These are phyloP conservation scores for Westerdykella sp. DNA, from an alignment of 2,329 filamentous ascomycete species.

Conservation along the genomic window DNA sequence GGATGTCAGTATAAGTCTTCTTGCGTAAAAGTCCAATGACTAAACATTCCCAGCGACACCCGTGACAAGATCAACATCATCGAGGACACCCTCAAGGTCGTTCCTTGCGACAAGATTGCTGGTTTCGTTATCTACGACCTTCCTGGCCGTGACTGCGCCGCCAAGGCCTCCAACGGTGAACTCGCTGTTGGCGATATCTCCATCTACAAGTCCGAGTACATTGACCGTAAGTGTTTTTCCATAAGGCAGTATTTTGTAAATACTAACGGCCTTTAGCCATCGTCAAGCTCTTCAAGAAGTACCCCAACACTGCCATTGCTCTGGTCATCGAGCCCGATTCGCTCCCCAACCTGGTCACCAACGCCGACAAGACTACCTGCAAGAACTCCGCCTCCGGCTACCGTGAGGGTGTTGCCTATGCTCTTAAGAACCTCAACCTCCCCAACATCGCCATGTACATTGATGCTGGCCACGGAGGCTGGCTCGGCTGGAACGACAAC, in stretches of 20 bases:
- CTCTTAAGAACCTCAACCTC: constrained; percentile 52
- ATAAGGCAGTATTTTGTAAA: too few relatives aligned
- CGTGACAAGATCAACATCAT: constrained; percentile 46
- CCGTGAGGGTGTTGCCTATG: constrained; percentile 53
- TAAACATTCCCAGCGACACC: constrained; percentile 41
- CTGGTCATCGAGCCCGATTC: constrained; percentile 55
- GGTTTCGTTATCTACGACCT: constrained; percentile 59
- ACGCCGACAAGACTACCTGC: constrained; percentile 50
- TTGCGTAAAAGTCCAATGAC: not conserved
- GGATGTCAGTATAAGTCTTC: constrained; percentile 41
- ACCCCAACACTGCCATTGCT: constrained; percentile 42
- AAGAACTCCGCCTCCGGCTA: constrained; percentile 53
- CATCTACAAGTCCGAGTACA: constrained; percentile 49
- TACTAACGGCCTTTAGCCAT: constrained; percentile 36
- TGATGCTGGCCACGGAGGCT: constrained; percentile 60
- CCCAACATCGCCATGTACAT: constrained; percentile 60
- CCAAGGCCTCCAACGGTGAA: constrained; percentile 60
- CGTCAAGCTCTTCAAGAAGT: constrained; percentile 48
- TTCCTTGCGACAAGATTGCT: constrained; percentile 45
- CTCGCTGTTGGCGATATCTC: constrained; percentile 49
- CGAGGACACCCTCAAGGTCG: constrained; percentile 46
- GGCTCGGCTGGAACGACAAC: constrained; percentile 61
- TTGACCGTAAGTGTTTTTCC: constrained; percentile 39
- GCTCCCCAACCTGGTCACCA: constrained; percentile 59
- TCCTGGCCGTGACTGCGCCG: constrained; percentile 59